Conservation (phyloP, 192 early-diverging fungal genomes). For the Podila epicladia region DNA sequence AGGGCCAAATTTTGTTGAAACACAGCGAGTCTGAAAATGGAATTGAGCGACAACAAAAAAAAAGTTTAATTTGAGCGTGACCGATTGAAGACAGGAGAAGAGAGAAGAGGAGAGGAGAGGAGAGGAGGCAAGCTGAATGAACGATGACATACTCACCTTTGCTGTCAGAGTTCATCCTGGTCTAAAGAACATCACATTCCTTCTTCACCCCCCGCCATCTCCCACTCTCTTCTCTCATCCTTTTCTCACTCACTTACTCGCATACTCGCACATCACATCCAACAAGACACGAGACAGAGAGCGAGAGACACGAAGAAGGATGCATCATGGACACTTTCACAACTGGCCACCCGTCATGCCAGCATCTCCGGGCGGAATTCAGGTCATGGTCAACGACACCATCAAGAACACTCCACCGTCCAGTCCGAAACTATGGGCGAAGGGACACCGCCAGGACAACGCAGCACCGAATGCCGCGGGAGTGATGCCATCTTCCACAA, state of each 20-base stretch:
- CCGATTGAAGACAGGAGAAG: too few relatives aligned
- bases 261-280: not conserved
- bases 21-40: too few relatives aligned
- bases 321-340: not conserved
- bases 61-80: too few relatives aligned
- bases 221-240: not conserved
- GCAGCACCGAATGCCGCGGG: not conserved
- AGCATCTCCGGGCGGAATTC: not conserved
- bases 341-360: not conserved
- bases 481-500: not conserved
- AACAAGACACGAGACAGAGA: not conserved
- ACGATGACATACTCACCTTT: not conserved
- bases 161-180: not conserved
- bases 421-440: constrained; percentile 1
- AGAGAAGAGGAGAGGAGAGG: too few relatives aligned
- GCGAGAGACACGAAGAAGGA: not conserved
- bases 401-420: not conserved
- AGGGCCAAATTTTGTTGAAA: too few relatives aligned
- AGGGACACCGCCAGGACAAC: not conserved
- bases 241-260: not conserved
- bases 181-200: not conserved
- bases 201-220: not conserved
- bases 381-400: not conserved
- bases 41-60: too few relatives aligned
- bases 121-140: not conserved